Conservation (phyloP, 1,139 yeast genomes). For the Citeromyces hawaiiensis region DNA sequence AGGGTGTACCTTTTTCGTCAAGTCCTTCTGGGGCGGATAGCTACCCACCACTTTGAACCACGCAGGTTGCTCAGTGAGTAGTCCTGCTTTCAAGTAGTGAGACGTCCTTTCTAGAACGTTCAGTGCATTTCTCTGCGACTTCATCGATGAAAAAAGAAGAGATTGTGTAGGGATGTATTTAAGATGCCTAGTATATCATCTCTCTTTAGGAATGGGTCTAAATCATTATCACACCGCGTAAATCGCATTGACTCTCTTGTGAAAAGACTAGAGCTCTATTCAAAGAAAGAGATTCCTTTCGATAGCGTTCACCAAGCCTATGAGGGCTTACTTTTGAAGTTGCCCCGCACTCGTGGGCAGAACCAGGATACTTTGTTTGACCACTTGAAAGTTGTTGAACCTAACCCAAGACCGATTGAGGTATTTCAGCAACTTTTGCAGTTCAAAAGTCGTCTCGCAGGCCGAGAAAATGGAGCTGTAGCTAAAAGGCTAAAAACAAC, state of each 20-base stretch:
- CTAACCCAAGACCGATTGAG: background rate
- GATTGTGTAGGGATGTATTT: background rate
- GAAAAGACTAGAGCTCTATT: background rate
- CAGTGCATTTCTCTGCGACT: constrained; percentile 54
- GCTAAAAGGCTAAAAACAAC: background rate
- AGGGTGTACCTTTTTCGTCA: constrained; percentile 16
- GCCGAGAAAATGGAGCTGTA: background rate
- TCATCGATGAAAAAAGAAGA: constrained; percentile 28
- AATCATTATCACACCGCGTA: background rate
- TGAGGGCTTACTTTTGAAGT: background rate
- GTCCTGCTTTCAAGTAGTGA: constrained; percentile 52
- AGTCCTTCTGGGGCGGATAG: constrained; percentile 62
- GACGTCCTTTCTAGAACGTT: constrained; percentile 70
- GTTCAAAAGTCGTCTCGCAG: background rate
- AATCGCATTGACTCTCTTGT: background rate
- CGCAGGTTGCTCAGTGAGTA: constrained; percentile 57
- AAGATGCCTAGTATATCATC: background rate
- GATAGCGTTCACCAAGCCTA: background rate
- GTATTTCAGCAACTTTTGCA: background rate
- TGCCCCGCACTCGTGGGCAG: background rate
- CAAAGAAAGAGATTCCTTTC: background rate
- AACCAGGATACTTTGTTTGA: background rate
- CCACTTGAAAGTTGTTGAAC: background rate
- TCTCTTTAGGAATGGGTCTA: background rate
- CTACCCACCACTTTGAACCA: constrained; percentile 80